Evolutionary conservation across 1,284 basidiomycete genomes (phyloP).

Genomic region (Ustilago loliicola): DNA sequence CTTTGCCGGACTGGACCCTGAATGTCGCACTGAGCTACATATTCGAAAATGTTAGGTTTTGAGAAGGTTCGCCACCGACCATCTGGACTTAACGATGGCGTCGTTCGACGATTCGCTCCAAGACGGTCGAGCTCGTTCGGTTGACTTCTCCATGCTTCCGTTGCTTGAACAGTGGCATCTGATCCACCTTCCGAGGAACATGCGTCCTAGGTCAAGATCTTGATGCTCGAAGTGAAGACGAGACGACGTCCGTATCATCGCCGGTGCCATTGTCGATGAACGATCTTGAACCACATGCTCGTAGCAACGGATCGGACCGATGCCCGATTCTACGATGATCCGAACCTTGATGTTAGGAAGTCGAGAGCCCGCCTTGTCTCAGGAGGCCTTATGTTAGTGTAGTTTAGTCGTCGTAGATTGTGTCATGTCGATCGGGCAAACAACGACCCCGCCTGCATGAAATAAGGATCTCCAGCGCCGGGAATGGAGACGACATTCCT

Average conservation of each 20-base stretch:
- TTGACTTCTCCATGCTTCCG: too few relatives aligned
- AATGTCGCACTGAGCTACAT: neutral
- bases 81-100: neutral
- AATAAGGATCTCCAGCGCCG: neutral
- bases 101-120: too few relatives aligned
- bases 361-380: neutral
- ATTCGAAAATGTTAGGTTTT: neutral
- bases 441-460: neutral
- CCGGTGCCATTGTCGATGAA: neutral
- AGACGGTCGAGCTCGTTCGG: neutral
- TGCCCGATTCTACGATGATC: neutral
- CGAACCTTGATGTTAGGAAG: neutral
- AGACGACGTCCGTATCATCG: neutral
- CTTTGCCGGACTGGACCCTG: constrained; percentile 13
- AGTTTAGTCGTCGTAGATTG: neutral
- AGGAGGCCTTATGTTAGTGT: neutral
- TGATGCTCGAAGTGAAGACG: neutral
- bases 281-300: neutral
- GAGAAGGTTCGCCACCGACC: neutral
- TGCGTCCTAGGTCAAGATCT: neutral
- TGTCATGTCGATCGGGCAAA: constrained; percentile 4
- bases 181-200: too few relatives aligned
- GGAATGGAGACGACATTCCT: constrained; percentile 1
- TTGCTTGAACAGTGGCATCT: too few relatives aligned
- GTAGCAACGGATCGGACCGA: neutral